Conservation (phyloP, 2,329 filamentous ascomycete genomes). For the Phialocephala sp. region DNA sequence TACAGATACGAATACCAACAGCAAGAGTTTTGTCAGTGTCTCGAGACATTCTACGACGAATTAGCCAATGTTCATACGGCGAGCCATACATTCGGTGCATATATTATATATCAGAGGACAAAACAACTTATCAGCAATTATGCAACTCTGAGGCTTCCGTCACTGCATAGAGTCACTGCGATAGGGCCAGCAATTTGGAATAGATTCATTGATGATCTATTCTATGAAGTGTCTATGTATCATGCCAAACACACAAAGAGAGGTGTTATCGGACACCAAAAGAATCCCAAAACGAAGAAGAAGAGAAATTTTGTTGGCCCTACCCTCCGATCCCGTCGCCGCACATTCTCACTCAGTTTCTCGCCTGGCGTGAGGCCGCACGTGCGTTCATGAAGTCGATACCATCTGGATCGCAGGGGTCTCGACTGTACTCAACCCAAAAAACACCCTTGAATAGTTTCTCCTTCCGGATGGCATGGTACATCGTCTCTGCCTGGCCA, state of each 20-base stretch:
- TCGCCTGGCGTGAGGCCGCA: too few species aligned
- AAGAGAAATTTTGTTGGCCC: not conserved
- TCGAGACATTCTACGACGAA: not conserved
- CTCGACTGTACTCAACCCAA: slow-evolving; percentile 23
- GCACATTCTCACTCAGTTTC: not conserved
- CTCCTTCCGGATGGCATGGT: not conserved
- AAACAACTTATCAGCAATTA: not conserved
- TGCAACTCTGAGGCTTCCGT: not conserved
- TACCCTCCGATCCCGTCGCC: not conserved
- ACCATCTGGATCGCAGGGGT: slow-evolving; percentile 25
- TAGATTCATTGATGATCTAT: not conserved
- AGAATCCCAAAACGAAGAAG: not conserved
- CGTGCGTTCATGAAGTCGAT: too few species aligned
- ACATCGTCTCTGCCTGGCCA: not conserved
- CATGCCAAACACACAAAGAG: not conserved
- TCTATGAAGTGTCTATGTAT: not conserved
- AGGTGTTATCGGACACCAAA: not conserved
- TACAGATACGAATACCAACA: too few species aligned
- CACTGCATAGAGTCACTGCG: not conserved
- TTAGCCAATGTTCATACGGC: not conserved
- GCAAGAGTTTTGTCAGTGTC: not conserved
- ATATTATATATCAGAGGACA: not conserved
- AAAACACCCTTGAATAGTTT: not conserved
- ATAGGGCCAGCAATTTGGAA: not conserved
- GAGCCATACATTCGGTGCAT: not conserved